Evolutionary conservation across 495 filamentous ascomycete species (phyloP), one percentile per base, ranked within the genome.

Genomic region (Aspergillus bertholletiae): DNA sequence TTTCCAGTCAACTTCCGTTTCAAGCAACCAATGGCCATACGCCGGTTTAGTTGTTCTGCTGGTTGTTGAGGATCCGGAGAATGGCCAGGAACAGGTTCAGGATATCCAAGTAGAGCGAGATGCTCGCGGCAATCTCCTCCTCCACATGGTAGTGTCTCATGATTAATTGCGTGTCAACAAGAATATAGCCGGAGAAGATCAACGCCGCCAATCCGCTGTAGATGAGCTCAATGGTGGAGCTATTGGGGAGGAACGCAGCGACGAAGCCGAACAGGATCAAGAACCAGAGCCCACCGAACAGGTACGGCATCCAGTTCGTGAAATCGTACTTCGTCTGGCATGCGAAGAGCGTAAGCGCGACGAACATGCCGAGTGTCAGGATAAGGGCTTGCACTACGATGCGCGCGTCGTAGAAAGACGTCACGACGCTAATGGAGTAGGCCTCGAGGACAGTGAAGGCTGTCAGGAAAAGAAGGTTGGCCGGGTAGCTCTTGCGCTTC

Each of bases 301-400:
- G 82, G 66, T 96, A 97, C 23, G 93, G 93, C 80, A 92, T 90
- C 95, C 91, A 96, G 46, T 80, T 81, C 0, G 92, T 97, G 72
- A 99, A 97, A 78, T 99, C 95, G 69, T 97, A 97, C 67, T 96
- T 96, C 47, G 89, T 90, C 74, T 99, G 94, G 84, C 92, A 95
- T 26, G 94, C 94, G 70, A 97, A 99, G 11, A 94, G 69, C 0
- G 92, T 97, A 40, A 99, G 80, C 41, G 87, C 92, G 41, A 96
- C 75, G 73, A 99, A 99, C 67, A 99, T 91, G 45, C 88, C 93
- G 5, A 89, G 83, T 0, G 94, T 99, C 41, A 99, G 84, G 54
- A 96, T 68, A 17, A 96, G 86, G 12, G 94, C 94, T 72, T 96
- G 84, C 20, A 98, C 77, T 8, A 98, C 95, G 63, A 97, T 87